A percentile compares a stretch with the other conserved stretches of the same genome.
Evolutionary conservation across 2,329 filamentous ascomycete species (phyloP).

Genomic region (Colletotrichum brevisporum): DNA sequence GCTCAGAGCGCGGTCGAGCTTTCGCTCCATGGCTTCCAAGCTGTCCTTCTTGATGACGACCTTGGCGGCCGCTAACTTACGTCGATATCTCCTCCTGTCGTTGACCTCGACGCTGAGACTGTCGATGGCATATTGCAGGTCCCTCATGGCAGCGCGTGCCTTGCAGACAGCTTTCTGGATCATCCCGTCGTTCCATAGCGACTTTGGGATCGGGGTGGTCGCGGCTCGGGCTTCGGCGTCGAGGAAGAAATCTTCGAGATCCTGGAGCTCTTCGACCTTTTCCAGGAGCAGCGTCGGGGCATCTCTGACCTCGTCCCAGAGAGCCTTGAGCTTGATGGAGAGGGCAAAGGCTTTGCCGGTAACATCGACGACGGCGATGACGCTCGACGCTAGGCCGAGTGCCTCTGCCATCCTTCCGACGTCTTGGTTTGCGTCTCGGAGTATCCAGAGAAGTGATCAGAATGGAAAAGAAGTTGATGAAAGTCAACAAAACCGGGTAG

Average conservation of each 20-base stretch:
- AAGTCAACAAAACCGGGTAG: background rate
- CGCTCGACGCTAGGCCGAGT: conserved; percentile 22
- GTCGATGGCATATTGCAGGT: conserved; percentile 10
- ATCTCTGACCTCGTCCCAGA: conserved; percentile 41
- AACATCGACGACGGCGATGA: conserved; percentile 30
- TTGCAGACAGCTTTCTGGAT: conserved; percentile 7
- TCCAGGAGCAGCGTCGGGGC: conserved; percentile 17
- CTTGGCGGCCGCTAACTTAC: conserved; percentile 42
- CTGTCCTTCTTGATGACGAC: conserved; percentile 42
- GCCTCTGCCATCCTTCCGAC: conserved; percentile 19
- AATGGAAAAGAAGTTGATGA: background rate
- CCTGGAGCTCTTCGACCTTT: conserved; percentile 9
- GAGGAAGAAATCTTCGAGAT: conserved; percentile 11
- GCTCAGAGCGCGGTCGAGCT: conserved; percentile 38
- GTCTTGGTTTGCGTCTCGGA: too few species aligned
- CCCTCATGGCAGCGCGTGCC: background rate
- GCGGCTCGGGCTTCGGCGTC: background rate
- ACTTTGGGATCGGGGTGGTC: background rate
- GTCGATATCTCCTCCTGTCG: conserved; percentile 35
- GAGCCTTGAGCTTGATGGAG: conserved; percentile 34
- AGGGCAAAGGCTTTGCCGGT: conserved; percentile 35
- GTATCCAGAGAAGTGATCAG: background rate
- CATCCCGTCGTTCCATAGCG: background rate
- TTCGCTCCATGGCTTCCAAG: conserved; percentile 40
- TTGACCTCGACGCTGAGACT: conserved; percentile 25